A percentile compares a stretch with the other conserved stretches of the same genome.
These are phyloP conservation scores for Pleomassaria siparia DNA, from an alignment of 2,329 filamentous ascomycete species.

Conservation along the genomic window DNA sequence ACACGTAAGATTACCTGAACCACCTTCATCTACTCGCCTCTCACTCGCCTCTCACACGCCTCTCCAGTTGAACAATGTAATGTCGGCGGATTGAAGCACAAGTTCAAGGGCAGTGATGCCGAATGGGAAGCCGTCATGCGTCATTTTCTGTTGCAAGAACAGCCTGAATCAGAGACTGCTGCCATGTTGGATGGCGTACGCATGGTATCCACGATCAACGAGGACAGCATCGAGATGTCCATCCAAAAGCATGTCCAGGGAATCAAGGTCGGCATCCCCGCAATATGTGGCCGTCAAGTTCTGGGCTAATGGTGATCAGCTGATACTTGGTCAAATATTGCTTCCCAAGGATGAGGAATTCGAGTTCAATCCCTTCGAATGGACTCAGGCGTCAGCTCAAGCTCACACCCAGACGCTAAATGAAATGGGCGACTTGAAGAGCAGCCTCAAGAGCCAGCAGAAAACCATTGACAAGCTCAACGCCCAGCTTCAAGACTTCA, in stretches of 20 bases:
- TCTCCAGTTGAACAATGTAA: conserved; percentile 35
- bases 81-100: conserved; percentile 32
- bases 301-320: conserved; percentile 25
- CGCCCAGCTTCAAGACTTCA: conserved; percentile 66
- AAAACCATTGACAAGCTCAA: conserved; percentile 60
- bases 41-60: conserved; percentile 30
- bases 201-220: conserved; percentile 58
- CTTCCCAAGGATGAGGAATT: conserved; percentile 59
- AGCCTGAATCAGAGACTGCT: conserved; percentile 45
- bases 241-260: conserved; percentile 64
- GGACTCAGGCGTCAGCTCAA: conserved; percentile 64
- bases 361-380: conserved; percentile 67
- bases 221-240: conserved; percentile 59
- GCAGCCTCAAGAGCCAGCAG: conserved; percentile 54
- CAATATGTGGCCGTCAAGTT: conserved; percentile 7
- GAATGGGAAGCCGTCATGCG: conserved; percentile 68
- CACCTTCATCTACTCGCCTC: conserved; percentile 14
- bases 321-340: conserved; percentile 66
- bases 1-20: conserved; percentile 53
- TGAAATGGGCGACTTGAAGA: conserved; percentile 48
- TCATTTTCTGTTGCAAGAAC: conserved; percentile 55
- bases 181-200: conserved; percentile 58
- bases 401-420: conserved; percentile 50
- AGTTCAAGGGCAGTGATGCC: conserved; percentile 43
- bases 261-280: conserved; percentile 60